Evolutionary conservation across 225 moss, liverwort and hornwort species (phyloP), one percentile per base, ranked within the genome.

Genomic region (Polytrichum formosum): DNA sequence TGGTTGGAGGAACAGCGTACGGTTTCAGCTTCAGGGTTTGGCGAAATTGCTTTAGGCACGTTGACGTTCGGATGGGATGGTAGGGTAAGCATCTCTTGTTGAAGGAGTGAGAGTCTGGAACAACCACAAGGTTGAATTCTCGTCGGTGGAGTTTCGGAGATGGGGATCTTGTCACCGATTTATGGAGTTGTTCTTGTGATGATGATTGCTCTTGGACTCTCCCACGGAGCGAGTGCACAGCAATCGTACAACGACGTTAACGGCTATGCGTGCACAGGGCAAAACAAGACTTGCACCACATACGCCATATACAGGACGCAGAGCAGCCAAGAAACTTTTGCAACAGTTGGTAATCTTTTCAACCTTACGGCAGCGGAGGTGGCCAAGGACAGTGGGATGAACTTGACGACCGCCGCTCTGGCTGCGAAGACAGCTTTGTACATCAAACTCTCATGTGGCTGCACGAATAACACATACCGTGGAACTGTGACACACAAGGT

Each of bases 381-480:
- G 35, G 84, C 81, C 2, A 73, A 28, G 9, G 54, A 72, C 8
- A 88, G 68, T 70, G 70, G 19, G 28, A 1, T 77, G 22, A 27
- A 80, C 19, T 61, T 66, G 63, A 74, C 46, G 54, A 30, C 72
- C 55, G 56, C 65, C 13, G 60, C 30, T 46, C 64, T 73, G 73
- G 22, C 9, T 5, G 2, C 54, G 30, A 28, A 75, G 70, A 20
- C 78, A 16, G 73, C 80, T 65, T 65, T 92, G 0, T 66, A 81
- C 28, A 22, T 91, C 37, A 84, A 84, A 26, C 59, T 90, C 27
- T 65, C 21, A 60, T 91, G 94, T 69, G 28, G 66, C 28, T 89
- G 88, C 64, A 53, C 29, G 53, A 83, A 79, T 54, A 54, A 35
- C 29, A 72, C 71, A 4, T 88, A 79, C 53, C 80, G 73, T 54